A percentile compares a stretch with the other conserved stretches of the same genome.
Conservation (phyloP, 2,329 filamentous ascomycete genomes). For the Pseudopyrenochaeta lycopersici region DNA sequence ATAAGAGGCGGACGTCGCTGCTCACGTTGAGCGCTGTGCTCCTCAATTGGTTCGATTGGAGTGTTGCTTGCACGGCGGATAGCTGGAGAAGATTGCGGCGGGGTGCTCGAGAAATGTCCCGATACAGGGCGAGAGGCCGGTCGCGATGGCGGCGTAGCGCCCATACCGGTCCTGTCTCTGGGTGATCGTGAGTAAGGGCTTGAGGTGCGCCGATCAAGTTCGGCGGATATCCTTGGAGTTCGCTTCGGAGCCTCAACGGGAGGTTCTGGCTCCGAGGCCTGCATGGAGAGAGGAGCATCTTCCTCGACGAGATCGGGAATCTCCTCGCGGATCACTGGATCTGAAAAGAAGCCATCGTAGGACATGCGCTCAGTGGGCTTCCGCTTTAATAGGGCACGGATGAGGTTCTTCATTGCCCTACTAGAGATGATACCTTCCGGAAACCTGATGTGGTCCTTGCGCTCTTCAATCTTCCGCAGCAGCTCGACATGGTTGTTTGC, state of each 20-base stretch:
- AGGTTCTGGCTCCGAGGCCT: constrained; percentile 37
- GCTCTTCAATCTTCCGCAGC: constrained; percentile 87
- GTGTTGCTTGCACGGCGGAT: constrained; percentile 45
- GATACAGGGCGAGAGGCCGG: constrained; percentile 43
- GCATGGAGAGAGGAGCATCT: constrained; percentile 63
- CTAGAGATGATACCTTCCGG: constrained; percentile 76
- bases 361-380: constrained; percentile 85
- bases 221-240: constrained; percentile 38
- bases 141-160: constrained; percentile 44
- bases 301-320: constrained; percentile 86
- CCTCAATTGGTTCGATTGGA: constrained; percentile 43
- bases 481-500: constrained; percentile 95
- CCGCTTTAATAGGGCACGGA: constrained; percentile 82
- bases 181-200: constrained; percentile 46
- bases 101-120: constrained; percentile 35
- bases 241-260: constrained; percentile 31
- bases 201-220: constrained; percentile 35
- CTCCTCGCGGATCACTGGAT: constrained; percentile 74
- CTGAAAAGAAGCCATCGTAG: constrained; percentile 85
- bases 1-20: constrained; percentile 54
- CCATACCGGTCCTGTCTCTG: constrained; percentile 35
- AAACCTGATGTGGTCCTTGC: constrained; percentile 86
- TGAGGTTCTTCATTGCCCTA: constrained; percentile 79
- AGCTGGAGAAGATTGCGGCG: constrained; percentile 32
- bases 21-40: constrained; percentile 49